Base-by-base conservation (phyloP, 78 protist genomes). In the Trichosphaerium sp. region DNA sequence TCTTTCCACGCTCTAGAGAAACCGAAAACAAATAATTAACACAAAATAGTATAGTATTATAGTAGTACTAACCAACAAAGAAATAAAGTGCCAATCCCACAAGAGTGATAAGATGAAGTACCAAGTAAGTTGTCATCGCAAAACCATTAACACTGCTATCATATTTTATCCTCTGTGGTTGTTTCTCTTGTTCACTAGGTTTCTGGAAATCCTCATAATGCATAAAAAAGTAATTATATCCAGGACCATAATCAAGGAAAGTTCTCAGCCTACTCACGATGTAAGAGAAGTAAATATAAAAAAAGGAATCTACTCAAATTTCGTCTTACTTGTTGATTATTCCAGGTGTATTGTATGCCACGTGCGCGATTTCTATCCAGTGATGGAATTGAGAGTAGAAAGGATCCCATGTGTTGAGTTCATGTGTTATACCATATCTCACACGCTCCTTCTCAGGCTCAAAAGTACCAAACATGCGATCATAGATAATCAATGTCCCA, bases 401-500 rank as follows among this genome's bases (percentile, higher is more conserved):
- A 48, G 85, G 85, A 41, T 79, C 74, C 31, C 7, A 38, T 8
- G 65, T 62, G 23, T 62, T 23, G 0, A 71, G 23, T 41, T 44
- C 47, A 31, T 71, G 69, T 2, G 74, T 77, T 2, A 79, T 38
- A 5, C 85, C 85, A 65, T 71, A 79, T 40, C 26, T 51, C 4
- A 63, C 74, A 23, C 35, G 32, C 29, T 78, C 79, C 5, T 25
- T 43, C 42, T 75, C 74, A 18, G 23, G 64, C 3, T 71, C 80
- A 26, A 83, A 83, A 11, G 88, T 83, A 38, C 80, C 83, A 51
- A 71, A 83, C 15, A 83, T 0, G 38, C 88, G 51, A 59, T 83
- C 88, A 80, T 80, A 83, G 25, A 83, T 71, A 29, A 75, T 83
- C 11, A 83, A 69, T 4, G 76, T 75, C 8, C 88, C 88, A 3